Percentiles rank a stretch among this genome's conserved stretches.
These are phyloP conservation scores for Verruconis gallopava DNA, from an alignment of 2,329 filamentous ascomycete genomes.

Conservation along the genomic window DNA sequence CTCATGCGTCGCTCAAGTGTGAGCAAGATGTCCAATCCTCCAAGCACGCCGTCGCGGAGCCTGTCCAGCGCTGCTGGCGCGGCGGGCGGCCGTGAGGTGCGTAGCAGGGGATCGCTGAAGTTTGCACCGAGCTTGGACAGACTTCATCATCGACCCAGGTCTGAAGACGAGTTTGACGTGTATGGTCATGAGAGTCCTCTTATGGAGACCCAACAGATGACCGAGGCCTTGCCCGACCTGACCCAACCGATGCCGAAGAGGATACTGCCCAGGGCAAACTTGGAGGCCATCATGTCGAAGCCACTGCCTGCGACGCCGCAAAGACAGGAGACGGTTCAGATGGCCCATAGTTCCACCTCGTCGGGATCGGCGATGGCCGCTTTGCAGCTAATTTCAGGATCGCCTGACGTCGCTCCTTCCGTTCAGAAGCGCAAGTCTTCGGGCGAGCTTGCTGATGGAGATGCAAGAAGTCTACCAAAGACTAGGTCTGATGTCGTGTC, in stretches of 20 bases:
- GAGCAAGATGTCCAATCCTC: background rate
- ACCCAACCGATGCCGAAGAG: background rate
- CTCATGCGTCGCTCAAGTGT: background rate
- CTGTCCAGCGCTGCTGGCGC: background rate
- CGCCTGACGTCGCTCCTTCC: background rate
- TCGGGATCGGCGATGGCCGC: background rate
- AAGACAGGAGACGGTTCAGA: too few species aligned
- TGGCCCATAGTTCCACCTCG: background rate
- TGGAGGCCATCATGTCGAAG: background rate
- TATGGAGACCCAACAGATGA: background rate
- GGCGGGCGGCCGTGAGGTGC: too few species aligned
- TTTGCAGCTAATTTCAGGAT: background rate
- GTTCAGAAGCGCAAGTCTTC: background rate
- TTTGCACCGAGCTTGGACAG: background rate
- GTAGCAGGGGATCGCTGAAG: background rate
- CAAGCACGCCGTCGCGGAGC: background rate
- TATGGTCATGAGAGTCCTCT: background rate
- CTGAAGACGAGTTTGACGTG: background rate
- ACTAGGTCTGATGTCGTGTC: background rate
- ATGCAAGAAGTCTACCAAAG: background rate
- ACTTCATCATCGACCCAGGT: background rate
- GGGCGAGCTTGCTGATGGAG: background rate
- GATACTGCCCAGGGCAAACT: background rate
- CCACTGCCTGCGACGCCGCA: background rate
- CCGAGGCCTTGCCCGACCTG: background rate